Percentiles rank a stretch among this genome's conserved stretches.
phyloP scores from a whole-genome alignment of 2,329 filamentous ascomycete species.

The Aspergillus terreus region DNA sequence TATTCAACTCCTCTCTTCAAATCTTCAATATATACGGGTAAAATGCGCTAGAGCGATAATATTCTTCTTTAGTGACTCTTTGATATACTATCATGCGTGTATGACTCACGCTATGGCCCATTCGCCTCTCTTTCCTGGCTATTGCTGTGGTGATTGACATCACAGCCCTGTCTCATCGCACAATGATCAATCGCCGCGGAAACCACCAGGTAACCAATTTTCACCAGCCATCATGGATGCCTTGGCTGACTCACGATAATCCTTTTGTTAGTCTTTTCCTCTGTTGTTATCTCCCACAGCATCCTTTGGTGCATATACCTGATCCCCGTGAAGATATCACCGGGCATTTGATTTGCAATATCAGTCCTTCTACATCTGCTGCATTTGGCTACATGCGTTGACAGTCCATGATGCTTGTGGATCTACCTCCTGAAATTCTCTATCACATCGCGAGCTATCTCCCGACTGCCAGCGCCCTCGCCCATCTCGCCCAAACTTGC shows the following conservation, averaged over 20 bases:
- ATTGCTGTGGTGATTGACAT: not conserved
- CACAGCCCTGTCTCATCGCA: constrained; percentile 4
- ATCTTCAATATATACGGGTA: no score
- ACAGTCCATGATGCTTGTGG: constrained; percentile 24
- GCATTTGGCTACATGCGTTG: no score
- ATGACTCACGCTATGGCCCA: constrained; percentile 1
- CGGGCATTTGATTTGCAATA: not conserved
- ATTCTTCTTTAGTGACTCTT: not conserved
- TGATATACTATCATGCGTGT: not conserved
- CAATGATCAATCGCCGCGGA: constrained; percentile 3
- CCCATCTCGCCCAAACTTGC: constrained; percentile 45
- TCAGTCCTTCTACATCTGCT: no score
- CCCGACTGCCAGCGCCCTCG: constrained; percentile 44
- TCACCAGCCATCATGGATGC: not conserved
- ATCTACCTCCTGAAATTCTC: constrained; percentile 43
- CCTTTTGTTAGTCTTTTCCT: not conserved
- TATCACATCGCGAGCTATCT: constrained; percentile 41
- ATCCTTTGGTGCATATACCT: not conserved
- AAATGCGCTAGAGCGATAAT: no score
- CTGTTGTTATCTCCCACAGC: not conserved
- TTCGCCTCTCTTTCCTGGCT: not conserved
- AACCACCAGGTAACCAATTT: constrained; percentile 1
- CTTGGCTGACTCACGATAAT: not conserved
- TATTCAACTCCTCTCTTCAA: no score
- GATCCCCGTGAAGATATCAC: not conserved